Evolutionary conservation across 1,284 basidiomycete species (phyloP), one percentile per base, ranked within the genome.

Genomic region (Bjerkandera adusta): DNA sequence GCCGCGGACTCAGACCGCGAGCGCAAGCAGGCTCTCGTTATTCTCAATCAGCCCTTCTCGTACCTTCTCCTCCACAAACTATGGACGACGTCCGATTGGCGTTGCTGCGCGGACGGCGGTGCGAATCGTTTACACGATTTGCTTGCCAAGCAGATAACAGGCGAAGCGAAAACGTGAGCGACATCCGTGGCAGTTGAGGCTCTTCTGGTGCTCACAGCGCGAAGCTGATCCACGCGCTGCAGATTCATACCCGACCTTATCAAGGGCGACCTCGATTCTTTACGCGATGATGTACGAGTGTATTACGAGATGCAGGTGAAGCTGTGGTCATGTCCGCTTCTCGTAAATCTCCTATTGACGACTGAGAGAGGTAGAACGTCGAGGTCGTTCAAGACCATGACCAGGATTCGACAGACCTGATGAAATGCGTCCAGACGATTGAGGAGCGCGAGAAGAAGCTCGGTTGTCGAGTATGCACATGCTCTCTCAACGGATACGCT

Each of bases 251-350:
- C 96, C 0, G 77, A 96, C 60, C 67, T 95, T 25, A 89, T 99
- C 63, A 92, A 92, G 63, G 96, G 95, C 10, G 96, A 99, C 62
- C 67, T 98, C 25, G 96, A 98, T 65, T 97, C 94, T 6, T 63
- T 97, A 25, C 75, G 89, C 7, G 64, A 73, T 2, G 87, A 94
- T 38, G 92, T 95, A 10, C 72, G 71, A 29, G 62, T 64, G 5
- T 92, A 81, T 60, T 98, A 96, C 62, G 64, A 70, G 12, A 62
- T 67, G 0, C 70, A 75, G 53, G 91, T 86, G 48, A 36, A 52
- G 42, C 12, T 25, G 11, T 25, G 6, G n/a, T n/a, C n/a, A n/a
- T n/a, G n/a, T n/a, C n/a, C n/a, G n/a, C n/a, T n/a, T n/a, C n/a
- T n/a, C n/a, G n/a, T n/a, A n/a, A n/a, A n/a, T n/a, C n/a, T n/a